Percentiles rank a stretch among this genome's conserved stretches.
Conservation (phyloP, 805 yeast species). For the Saturnispora dispora region DNA sequence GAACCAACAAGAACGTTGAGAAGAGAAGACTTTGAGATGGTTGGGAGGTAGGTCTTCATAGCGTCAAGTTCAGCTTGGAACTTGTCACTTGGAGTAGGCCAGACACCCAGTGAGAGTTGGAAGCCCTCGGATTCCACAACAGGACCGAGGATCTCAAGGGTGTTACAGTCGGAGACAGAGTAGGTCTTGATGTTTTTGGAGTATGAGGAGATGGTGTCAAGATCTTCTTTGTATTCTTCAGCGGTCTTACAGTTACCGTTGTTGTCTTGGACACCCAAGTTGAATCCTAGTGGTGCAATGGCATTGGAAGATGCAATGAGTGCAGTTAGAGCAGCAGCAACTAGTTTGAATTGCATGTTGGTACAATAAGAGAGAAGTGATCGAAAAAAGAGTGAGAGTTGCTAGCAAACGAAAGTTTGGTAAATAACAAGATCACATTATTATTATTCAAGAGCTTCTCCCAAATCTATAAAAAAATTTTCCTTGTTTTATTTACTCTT, state of each 20-base stretch:
- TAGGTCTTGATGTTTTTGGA: conserved; percentile 70
- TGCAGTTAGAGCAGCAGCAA: conserved; percentile 20
- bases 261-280: conserved; percentile 75
- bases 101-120: conserved; percentile 72
- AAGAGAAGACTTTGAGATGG: conserved; percentile 56
- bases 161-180: conserved; percentile 91
- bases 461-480: not conserved
- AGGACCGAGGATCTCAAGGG: conserved; percentile 76
- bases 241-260: conserved; percentile 69
- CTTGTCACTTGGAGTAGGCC: conserved; percentile 88
- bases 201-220: conserved; percentile 48
- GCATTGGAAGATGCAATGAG: conserved; percentile 18
- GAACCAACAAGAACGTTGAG: conserved; percentile 85
- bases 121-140: conserved; percentile 75
- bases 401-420: not conserved
- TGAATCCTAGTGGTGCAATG: conserved; percentile 50
- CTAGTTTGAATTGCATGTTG: conserved; percentile 15
- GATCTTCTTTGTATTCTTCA: conserved; percentile 60
- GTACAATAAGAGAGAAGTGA: not conserved
- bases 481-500: not conserved
- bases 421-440: not conserved
- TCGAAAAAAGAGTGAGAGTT: not conserved
- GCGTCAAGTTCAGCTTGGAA: conserved; percentile 69
- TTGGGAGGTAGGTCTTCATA: conserved; percentile 60
- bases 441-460: not conserved